These are phyloP conservation scores for Powellomyces hirtus DNA, from an alignment of 192 early-diverging fungal species.

Conservation along the genomic window DNA sequence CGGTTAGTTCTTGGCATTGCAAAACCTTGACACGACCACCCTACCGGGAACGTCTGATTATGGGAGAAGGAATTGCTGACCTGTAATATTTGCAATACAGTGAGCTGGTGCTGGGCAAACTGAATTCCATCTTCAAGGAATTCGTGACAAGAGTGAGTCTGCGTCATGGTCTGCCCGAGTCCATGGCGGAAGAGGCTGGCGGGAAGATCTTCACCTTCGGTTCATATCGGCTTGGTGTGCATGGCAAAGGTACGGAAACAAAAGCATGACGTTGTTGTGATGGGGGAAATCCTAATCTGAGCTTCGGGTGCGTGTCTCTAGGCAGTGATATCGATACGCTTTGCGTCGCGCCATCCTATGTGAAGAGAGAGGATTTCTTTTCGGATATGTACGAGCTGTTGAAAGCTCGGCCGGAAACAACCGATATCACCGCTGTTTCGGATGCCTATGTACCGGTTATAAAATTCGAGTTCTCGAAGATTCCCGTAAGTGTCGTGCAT, in stretches of 20 bases:
- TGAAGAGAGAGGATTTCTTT: constrained; percentile 92
- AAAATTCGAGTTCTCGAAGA: constrained; percentile 87
- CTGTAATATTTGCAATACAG: constrained; percentile 36
- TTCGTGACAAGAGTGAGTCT: constrained; percentile 82
- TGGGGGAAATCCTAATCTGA: too few species aligned
- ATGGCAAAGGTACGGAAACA: constrained; percentile 80
- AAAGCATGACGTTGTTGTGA: too few species aligned
- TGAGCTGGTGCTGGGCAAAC: constrained; percentile 83
- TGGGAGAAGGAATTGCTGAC: not conserved
- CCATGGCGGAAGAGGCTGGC: constrained; percentile 79
- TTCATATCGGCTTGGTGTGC: constrained; percentile 92
- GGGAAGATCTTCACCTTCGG: constrained; percentile 99
- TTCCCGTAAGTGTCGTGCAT: constrained; percentile 70
- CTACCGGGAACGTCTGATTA: not conserved
- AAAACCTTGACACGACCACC: not conserved
- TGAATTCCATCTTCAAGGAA: constrained; percentile 85
- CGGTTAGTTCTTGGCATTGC: constrained; percentile 53
- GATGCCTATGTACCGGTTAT: constrained; percentile 96
- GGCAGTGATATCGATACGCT: constrained; percentile 98
- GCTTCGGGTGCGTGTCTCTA: too few species aligned
- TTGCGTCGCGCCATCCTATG: constrained; percentile 88
- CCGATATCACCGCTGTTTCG: constrained; percentile 78
- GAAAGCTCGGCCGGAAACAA: constrained; percentile 77
- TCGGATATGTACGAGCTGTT: constrained; percentile 82
- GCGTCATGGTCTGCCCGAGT: constrained; percentile 74